Base-by-base conservation (phyloP, 768 basidiomycete genomes). In the Kwoniella sp. region DNA sequence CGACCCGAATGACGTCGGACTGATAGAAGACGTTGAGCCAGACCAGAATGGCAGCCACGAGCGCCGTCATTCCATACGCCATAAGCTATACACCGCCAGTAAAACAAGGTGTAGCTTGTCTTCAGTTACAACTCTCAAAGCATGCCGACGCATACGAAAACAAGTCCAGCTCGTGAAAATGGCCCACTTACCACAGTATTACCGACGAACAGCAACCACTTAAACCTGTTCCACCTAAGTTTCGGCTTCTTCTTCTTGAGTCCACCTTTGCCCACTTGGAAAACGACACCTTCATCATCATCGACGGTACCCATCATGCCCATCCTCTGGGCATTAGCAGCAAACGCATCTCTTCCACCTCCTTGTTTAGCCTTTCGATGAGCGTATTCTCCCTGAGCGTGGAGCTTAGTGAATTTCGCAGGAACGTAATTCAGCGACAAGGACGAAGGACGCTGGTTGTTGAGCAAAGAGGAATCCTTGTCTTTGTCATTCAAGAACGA, bases 141-240 rank as follows among this genome's bases (percentile, higher is more conserved):
- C n/a, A n/a, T n/a, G n/a, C n/a, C n/a, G n/a, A n/a, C n/a, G n/a
- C n/a, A n/a, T n/a, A n/a, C n/a, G n/a, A n/a, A n/a, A n/a, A n/a
- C n/a, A n/a, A n/a, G n/a, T n/a, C n/a, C n/a, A n/a, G n/a, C n/a
- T n/a, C n/a, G n/a, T n/a, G n/a, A n/a, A 29, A 55, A 52, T 26
- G 9, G 9, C 24, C 25, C 26, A 83, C 85, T 72, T 61, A 86
- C 85, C 33, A 87, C 33, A 33, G 83, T 70, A 73, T 91, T 92
- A 52, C 88, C 81, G 51, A 85, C 48, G 77, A 92, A 88, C 3
- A 92, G 78, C 12, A 84, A 81, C 90, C 90, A 91, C 77, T 93
- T 92, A 84, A 92, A 92, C 66, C 83, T 85, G 74, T 87, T 92
- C 91, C 91, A 93, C 17, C 87, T 82, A 60, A 89, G 79, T 36